Base-by-base conservation (phyloP, 2,329 filamentous ascomycete genomes). In the Fusarium fujikuroi region DNA sequence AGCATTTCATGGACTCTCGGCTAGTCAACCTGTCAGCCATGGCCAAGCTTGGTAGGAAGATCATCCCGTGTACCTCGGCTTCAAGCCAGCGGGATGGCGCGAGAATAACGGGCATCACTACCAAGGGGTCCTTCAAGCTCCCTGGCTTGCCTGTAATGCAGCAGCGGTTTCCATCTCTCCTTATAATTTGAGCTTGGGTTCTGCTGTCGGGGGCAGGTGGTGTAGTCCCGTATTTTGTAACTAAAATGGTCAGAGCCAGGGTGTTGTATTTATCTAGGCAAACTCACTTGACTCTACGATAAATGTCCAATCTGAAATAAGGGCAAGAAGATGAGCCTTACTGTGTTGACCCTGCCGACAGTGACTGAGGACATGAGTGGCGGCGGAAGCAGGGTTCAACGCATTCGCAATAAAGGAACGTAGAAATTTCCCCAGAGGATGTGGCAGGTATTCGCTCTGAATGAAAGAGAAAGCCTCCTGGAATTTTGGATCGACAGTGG, bases 181-280 rank as follows among this genome's bases (percentile, higher is more conserved):
- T 53, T 18, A 25, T 3, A 2, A 25, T 25, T 7, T 36, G n/a
- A 16, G 50, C 23, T 21, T 28, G 8, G 7, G 23, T 2, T 18
- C 32, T 53, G 2, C 23, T 25, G 32, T 39, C 14, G 4, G 34
- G 32, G 6, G 14, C 7, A 21, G 34, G 34, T 6, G 50, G 34
- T 21, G 19, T 21, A 3, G 18, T 53, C 1, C 32, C 34, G 23
- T 28, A 16, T 2, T 28, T n/a, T 21, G 23, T 28, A 5, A 25
- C 50, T 53, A 25, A 8, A 5, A 3, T 6, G 4, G 7, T 49
- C 1, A 49, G 44, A 12, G 12, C 23, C 1, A 21, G 12, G 18
- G 11, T 15, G 8, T 3, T n/a, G 0, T 2, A 16, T 10, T 23
- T 9, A 11, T 7, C 0, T 0, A 19, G 5, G 2, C 2, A 18